phyloP scores from a whole-genome alignment of 495 filamentous ascomycete genomes.

The Rhypophila decipiens region DNA sequence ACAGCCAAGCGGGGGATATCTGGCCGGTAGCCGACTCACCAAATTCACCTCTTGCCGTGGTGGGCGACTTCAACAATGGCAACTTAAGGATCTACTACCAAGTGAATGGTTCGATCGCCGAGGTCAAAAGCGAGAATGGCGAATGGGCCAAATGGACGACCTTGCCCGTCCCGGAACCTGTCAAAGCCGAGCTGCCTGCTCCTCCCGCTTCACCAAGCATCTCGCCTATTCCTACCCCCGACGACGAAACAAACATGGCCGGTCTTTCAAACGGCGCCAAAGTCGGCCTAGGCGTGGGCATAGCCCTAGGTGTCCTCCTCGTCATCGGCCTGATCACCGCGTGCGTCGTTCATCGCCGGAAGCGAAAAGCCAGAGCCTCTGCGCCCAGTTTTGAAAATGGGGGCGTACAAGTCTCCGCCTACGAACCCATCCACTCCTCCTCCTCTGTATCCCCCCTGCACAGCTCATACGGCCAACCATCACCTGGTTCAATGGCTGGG shows the following conservation, averaged over 20 bases:
- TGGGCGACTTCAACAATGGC: slow-evolving; percentile 13
- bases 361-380: too few species aligned
- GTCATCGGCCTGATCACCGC: slow-evolving; percentile 19
- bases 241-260: neutral
- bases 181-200: neutral
- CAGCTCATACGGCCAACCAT: too few species aligned
- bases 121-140: slow-evolving; percentile 23
- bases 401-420: slow-evolving; percentile 4
- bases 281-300: slow-evolving; percentile 31
- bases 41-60: slow-evolving; percentile 23
- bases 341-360: slow-evolving; percentile 16
- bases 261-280: slow-evolving; percentile 30
- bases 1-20: slow-evolving; percentile 14
- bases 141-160: slow-evolving; percentile 14
- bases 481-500: too few species aligned
- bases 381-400: too few species aligned
- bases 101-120: slow-evolving; percentile 21
- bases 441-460: too few species aligned
- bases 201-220: neutral
- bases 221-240: neutral
- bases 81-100: slow-evolving; percentile 30
- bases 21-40: slow-evolving; percentile 32
- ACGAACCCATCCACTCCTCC: neutral
- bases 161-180: neutral
- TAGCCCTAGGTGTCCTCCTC: slow-evolving; percentile 22